Percentiles rank a stretch among this genome's conserved stretches.
Conservation (phyloP, 148 eudicot species). For the Chenopodium quinoa region DNA sequence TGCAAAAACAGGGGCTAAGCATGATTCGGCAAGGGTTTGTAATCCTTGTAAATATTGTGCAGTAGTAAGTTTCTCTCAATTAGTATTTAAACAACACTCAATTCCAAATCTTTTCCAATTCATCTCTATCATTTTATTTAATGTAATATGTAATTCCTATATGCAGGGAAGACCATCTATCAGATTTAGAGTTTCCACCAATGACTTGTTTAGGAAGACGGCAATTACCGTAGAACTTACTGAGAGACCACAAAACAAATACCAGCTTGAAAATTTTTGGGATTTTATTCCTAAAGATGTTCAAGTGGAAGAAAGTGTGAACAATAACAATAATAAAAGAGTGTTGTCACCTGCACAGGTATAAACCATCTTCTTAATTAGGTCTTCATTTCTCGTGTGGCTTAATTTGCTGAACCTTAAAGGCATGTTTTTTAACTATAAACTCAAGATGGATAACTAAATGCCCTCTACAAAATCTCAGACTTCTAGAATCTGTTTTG, state of each 20-base stretch:
- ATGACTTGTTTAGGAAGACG: constrained; percentile 61
- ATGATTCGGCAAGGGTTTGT: constrained; percentile 40
- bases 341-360: constrained; percentile 72
- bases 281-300: constrained; percentile 68
- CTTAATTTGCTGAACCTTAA: background rate
- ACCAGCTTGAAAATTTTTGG: constrained; percentile 54
- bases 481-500: background rate
- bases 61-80: constrained; percentile 51
- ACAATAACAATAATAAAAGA: constrained; percentile 39
- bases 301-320: constrained; percentile 41
- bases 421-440: background rate
- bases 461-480: background rate
- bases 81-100: background rate
- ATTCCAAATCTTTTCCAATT: constrained; percentile 30
- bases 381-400: background rate
- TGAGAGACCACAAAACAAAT: constrained; percentile 38
- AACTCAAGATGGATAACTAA: background rate
- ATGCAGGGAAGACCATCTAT: constrained; percentile 61
- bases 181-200: constrained; percentile 64
- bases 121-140: background rate
- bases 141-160: constrained; percentile 15
- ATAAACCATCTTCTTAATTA: constrained; percentile 6
- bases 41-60: constrained; percentile 44
- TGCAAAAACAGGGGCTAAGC: constrained; percentile 30
- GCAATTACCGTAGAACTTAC: constrained; percentile 64